Percentiles rank a stretch among this genome's conserved stretches.
Evolutionary conservation across 495 filamentous ascomycete genomes (phyloP).

Genomic region (Aspergillus sclerotiicarbonarius): DNA sequence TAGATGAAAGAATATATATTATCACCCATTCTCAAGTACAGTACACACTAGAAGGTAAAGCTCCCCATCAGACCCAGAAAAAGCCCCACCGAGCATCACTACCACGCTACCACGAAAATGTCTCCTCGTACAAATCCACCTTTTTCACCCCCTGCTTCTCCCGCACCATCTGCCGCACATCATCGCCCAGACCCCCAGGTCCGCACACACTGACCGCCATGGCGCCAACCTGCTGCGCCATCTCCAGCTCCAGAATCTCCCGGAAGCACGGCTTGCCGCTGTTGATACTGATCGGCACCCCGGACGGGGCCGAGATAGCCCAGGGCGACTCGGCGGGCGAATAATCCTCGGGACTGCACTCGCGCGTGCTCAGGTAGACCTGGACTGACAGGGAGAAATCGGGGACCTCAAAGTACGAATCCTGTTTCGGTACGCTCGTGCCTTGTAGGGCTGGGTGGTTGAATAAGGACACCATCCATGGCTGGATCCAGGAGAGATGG

Average conservation of each 20-base stretch:
- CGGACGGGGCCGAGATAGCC: slow-evolving; percentile 28
- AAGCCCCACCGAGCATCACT: too few species aligned
- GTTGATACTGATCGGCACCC: slow-evolving; percentile 29
- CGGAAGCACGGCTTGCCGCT: slow-evolving; percentile 36
- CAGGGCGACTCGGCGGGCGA: slow-evolving; percentile 31
- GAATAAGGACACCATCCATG: slow-evolving; percentile 43
- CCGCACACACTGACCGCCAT: slow-evolving; percentile 49
- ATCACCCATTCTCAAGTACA: too few species aligned
- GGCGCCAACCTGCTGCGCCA: slow-evolving; percentile 38
- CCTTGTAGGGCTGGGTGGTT: slow-evolving; percentile 31
- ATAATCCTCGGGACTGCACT: slow-evolving; percentile 29
- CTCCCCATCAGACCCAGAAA: too few species aligned
- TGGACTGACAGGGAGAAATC: slow-evolving; percentile 34
- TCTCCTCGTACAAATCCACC: slow-evolving; percentile 44
- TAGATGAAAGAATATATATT: too few species aligned
- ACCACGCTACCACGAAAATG: slow-evolving; percentile 39
- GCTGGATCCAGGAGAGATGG: slow-evolving; percentile 44
- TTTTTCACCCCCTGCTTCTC: slow-evolving; percentile 33
- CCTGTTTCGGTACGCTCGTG: slow-evolving; percentile 21
- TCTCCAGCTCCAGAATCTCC: slow-evolving; percentile 35
- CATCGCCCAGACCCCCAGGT: slow-evolving; percentile 43
- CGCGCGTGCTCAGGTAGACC: slow-evolving; percentile 32
- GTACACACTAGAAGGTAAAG: too few species aligned
- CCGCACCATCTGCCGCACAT: slow-evolving; percentile 40
- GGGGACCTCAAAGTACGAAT: slow-evolving; percentile 33